phyloP scores from a whole-genome alignment of 1,284 basidiomycete species.

The Sporisorium iseilematis-ciliati region DNA sequence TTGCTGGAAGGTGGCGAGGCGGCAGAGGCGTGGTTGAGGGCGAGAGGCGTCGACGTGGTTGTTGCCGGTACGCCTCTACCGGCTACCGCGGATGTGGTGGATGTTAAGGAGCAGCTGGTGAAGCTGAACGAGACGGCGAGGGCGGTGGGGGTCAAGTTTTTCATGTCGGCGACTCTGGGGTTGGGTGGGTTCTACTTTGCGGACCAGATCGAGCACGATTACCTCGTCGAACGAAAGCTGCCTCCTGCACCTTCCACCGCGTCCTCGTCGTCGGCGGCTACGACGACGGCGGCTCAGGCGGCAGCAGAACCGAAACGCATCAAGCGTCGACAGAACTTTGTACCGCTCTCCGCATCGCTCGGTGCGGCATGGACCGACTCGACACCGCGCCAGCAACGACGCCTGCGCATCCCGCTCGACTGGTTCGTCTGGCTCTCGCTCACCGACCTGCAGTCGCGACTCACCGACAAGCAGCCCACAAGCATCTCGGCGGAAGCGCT shows the following conservation, averaged over 20 bases:
- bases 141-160: slow-evolving; percentile 73
- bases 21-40: slow-evolving; percentile 71
- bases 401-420: slow-evolving; percentile 24
- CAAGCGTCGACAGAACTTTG: slow-evolving; percentile 77
- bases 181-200: slow-evolving; percentile 93
- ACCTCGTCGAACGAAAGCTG: slow-evolving; percentile 77
- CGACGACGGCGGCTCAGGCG: slow-evolving; percentile 4
- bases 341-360: slow-evolving; percentile 75
- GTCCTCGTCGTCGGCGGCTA: neutral
- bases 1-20: slow-evolving; percentile 38
- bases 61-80: slow-evolving; percentile 46
- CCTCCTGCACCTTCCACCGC: slow-evolving; percentile 4
- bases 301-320: slow-evolving; percentile 70
- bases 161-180: slow-evolving; percentile 89
- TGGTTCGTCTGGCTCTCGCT: slow-evolving; percentile 35
- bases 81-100: neutral
- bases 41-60: slow-evolving; percentile 69
- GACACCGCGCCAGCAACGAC: slow-evolving; percentile 32
- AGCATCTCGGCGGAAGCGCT: slow-evolving; percentile 15
- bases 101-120: slow-evolving; percentile 73
- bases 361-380: slow-evolving; percentile 77
- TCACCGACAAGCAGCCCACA: neutral
- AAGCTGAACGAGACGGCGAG: slow-evolving; percentile 82
- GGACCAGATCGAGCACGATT: slow-evolving; percentile 87
- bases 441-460: slow-evolving; percentile 20